These are phyloP conservation scores for Tephrocybe sp. DNA, from an alignment of 768 basidiomycete genomes.

Conservation along the genomic window DNA sequence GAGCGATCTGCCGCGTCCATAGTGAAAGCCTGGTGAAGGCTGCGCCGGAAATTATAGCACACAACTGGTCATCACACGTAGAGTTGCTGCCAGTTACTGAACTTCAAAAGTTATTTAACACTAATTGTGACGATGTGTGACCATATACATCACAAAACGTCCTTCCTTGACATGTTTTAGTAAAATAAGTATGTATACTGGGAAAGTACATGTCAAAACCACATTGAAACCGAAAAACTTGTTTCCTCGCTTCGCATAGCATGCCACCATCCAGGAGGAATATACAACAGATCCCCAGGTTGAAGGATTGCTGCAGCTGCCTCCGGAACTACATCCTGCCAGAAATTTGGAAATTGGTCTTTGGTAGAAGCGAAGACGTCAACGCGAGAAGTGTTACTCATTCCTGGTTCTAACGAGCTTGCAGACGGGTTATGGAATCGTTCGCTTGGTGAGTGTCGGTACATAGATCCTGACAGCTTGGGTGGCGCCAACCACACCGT, in stretches of 20 bases:
- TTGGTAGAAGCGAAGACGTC: slow-evolving; percentile 64
- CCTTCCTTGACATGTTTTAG: too few relatives aligned
- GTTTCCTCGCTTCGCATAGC: slow-evolving; percentile 81
- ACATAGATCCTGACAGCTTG: slow-evolving; percentile 52
- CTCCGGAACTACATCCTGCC: slow-evolving; percentile 51
- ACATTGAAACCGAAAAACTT: slow-evolving; percentile 89
- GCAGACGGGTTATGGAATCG: slow-evolving; percentile 35
- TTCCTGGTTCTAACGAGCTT: slow-evolving; percentile 42
- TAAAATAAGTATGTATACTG: too few relatives aligned
- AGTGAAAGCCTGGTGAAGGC: neutral
- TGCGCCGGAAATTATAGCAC: neutral
- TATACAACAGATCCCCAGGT: slow-evolving; percentile 85
- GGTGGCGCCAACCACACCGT: slow-evolving; percentile 93
- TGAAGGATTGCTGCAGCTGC: slow-evolving; percentile 64
- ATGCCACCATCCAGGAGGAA: slow-evolving; percentile 96
- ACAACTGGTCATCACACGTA: neutral
- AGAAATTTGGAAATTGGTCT: slow-evolving; percentile 50
- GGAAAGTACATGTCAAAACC: slow-evolving; percentile 64
- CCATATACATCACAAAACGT: neutral
- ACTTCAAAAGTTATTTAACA: neutral
- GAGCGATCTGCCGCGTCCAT: slow-evolving; percentile 23
- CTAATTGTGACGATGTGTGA: neutral
- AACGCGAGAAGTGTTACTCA: slow-evolving; percentile 80
- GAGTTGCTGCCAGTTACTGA: neutral
- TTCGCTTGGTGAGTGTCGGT: slow-evolving; percentile 41